A percentile compares a stretch with the other conserved stretches of the same genome.
phyloP scores from a whole-genome alignment of 169 alveolate species.

The Plasmodium coatneyi region DNA sequence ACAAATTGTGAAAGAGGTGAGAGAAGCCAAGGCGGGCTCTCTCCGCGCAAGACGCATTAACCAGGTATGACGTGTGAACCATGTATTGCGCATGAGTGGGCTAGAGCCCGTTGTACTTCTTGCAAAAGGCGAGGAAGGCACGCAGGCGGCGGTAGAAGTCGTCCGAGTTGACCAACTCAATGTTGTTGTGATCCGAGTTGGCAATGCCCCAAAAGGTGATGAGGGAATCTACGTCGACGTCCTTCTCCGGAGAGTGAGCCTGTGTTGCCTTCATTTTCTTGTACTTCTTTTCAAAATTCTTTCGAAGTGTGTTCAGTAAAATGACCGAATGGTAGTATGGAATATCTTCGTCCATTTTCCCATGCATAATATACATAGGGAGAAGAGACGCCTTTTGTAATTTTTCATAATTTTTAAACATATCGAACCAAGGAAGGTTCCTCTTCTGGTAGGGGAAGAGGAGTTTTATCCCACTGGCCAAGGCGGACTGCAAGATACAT shows the following conservation, averaged over 20 bases:
- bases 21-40: neutral
- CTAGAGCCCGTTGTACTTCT: neutral
- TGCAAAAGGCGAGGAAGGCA: slow-evolving; percentile 4
- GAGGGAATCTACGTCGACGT: neutral
- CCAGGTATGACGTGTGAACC: neutral
- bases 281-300: neutral
- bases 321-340: slow-evolving; percentile 78
- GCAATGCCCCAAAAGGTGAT: slow-evolving; percentile 36
- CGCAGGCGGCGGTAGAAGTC: neutral
- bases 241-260: neutral
- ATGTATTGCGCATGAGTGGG: neutral
- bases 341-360: slow-evolving; percentile 76
- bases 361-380: slow-evolving; percentile 81
- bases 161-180: neutral
- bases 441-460: slow-evolving; percentile 77
- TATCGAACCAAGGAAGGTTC: slow-evolving; percentile 84
- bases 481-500: slow-evolving; percentile 89
- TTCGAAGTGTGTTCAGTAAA: slow-evolving; percentile 43
- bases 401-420: slow-evolving; percentile 81
- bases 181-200: slow-evolving; percentile 23
- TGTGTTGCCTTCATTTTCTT: slow-evolving; percentile 10
- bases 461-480: slow-evolving; percentile 88
- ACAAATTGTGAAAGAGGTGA: neutral
- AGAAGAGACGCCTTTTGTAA: slow-evolving; percentile 59
- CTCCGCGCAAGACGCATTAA: neutral